Evolutionary conservation across 768 basidiomycete genomes (phyloP).

Genomic region (Trametopsis cervina): DNA sequence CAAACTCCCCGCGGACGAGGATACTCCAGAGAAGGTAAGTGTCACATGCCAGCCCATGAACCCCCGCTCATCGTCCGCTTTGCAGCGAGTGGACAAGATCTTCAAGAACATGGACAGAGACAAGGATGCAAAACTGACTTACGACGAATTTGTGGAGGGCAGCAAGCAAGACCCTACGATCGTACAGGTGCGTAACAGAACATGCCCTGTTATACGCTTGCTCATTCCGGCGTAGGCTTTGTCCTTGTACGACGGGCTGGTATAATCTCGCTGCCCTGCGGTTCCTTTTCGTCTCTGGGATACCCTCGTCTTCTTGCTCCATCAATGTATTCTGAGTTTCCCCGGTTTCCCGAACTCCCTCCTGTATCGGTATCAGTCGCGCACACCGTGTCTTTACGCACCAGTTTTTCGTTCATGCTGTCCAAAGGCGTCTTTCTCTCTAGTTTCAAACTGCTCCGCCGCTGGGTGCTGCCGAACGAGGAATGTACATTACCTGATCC

Average conservation of each 20-base stretch:
- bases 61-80: background rate
- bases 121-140: constrained; percentile 89
- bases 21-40: constrained; percentile 96
- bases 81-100: constrained; percentile 95
- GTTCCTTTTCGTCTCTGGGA: background rate
- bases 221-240: constrained; percentile 71
- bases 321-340: background rate
- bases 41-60: background rate
- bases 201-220: too few relatives aligned
- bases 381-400: too few relatives aligned
- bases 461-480: too few relatives aligned
- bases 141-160: constrained; percentile 96
- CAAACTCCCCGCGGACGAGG: constrained; percentile 94
- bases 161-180: constrained; percentile 99
- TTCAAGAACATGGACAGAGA: constrained; percentile 96
- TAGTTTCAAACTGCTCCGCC: too few relatives aligned
- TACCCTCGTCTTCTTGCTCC: background rate
- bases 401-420: too few relatives aligned
- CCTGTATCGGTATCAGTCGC: background rate
- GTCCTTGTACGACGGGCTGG: constrained; percentile 91
- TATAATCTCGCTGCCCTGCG: constrained; percentile 38
- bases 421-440: too few relatives aligned
- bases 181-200: constrained; percentile 79
- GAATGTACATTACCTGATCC: background rate
- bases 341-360: background rate